Base-by-base conservation (phyloP, 441 rosid genomes). In the Rhodomyrtus psidioides region DNA sequence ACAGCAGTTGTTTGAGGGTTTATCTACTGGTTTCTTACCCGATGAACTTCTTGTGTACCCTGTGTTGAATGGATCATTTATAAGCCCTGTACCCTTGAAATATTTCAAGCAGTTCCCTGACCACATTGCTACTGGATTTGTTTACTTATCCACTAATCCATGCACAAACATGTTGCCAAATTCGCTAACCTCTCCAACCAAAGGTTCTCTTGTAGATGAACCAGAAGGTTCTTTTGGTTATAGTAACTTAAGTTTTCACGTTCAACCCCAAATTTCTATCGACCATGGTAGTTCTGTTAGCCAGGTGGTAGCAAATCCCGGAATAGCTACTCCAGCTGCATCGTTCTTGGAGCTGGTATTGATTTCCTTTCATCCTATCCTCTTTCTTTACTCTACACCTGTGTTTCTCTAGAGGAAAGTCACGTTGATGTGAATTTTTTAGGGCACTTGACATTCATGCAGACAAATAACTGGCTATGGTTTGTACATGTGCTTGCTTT, bases 21-120 rank as follows among this genome's bases (percentile, higher is more conserved):
- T 98, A 84, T 93, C 93, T 15, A 91, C 96, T 85, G 97, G 98
- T 46, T 98, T 96, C 88, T 91, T 98, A 90, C 99, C 99, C 0
- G 94, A 92, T 59, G 98, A 96, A 86, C 98, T 98, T 90, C 98
- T 89, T 65, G 96, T 98, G 30, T 96, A 96, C 90, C 99, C 99
- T 19, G 88, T 94, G 74, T 87, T 91, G 55, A 96, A 95, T 89
- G 97, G 96, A 54, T 84, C 93, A 53, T 75, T 94, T 89, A 83
- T 90, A 15, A 94, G 90, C 87, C 93, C 99, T 26, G 96, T 95
- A 28, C 99, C 99, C 19, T 88, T 98, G 83, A 95, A 93, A 89
- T 95, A 92, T 93, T 98, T 96, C 90, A 94, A 89, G 90, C 98
- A 95, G 94, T 95, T 93, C 87, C 98, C 99, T 60, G 97, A 94